These are phyloP conservation scores for Neobulgaria alba DNA, from an alignment of 2,329 filamentous ascomycete genomes.

Conservation along the genomic window DNA sequence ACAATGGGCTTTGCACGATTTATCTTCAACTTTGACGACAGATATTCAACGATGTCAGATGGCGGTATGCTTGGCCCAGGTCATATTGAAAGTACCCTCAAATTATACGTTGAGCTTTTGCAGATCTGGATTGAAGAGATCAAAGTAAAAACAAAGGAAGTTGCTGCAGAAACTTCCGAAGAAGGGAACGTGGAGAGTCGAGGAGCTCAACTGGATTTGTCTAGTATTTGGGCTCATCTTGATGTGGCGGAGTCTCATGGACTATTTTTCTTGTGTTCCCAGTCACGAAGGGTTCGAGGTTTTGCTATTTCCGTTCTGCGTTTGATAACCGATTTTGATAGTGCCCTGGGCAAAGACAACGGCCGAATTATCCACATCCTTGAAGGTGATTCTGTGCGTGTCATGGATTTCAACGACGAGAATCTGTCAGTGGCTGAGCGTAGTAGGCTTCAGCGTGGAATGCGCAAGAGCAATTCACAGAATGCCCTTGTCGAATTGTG, in stretches of 20 bases:
- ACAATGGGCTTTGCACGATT: conserved; percentile 95
- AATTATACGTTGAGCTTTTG: conserved; percentile 85
- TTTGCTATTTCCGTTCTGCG: conserved; percentile 90
- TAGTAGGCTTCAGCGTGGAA: conserved; percentile 82
- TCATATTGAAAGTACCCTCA: conserved; percentile 90
- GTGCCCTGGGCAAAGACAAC: conserved; percentile 68
- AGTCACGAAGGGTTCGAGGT: conserved; percentile 78
- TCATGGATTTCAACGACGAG: conserved; percentile 90
- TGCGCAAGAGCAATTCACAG: conserved; percentile 74
- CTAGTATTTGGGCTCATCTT: conserved; percentile 83
- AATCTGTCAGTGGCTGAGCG: conserved; percentile 85
- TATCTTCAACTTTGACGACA: conserved; percentile 97
- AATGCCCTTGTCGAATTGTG: conserved; percentile 89
- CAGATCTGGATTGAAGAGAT: conserved; percentile 98
- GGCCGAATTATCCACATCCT: conserved; percentile 80
- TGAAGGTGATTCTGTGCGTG: conserved; percentile 77
- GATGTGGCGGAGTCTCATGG: conserved; percentile 96
- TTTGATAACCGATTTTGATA: conserved; percentile 89
- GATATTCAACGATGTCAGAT: conserved; percentile 96
- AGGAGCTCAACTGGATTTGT: conserved; percentile 72
- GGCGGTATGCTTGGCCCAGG: conserved; percentile 90
- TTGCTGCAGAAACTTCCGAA: conserved; percentile 55
- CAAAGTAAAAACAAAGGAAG: conserved; percentile 72
- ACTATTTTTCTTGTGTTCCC: conserved; percentile 93
- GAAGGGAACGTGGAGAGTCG: conserved; percentile 57